Evolutionary conservation across 1,284 basidiomycete species (phyloP).

Genomic region (Leccinum laetum): DNA sequence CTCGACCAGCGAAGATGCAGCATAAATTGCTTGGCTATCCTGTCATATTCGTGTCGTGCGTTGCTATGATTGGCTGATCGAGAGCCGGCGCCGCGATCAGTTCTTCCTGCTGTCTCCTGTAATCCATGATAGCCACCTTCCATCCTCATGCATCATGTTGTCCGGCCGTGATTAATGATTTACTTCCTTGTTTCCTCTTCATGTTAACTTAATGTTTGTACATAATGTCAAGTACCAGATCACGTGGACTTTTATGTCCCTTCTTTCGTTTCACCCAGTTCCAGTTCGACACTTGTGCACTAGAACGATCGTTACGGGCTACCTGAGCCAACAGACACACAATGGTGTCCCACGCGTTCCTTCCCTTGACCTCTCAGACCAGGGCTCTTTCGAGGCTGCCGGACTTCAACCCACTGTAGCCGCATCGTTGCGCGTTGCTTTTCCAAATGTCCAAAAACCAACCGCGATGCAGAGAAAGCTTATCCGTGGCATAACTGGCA

Average conservation of each 20-base stretch:
- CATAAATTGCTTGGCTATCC: constrained; percentile 5
- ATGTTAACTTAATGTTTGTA: constrained; percentile 3
- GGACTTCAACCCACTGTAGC: constrained; percentile 52
- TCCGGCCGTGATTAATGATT: neutral
- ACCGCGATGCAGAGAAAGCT: constrained; percentile 60
- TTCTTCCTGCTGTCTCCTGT: constrained; percentile 8
- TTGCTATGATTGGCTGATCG: constrained; percentile 5
- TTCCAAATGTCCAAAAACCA: constrained; percentile 58
- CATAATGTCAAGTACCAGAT: neutral
- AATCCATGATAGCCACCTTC: constrained; percentile 17
- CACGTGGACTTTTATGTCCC: constrained; percentile 24
- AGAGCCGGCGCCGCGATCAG: constrained; percentile 1
- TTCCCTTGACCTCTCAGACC: constrained; percentile 1
- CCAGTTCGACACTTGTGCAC: constrained; percentile 15
- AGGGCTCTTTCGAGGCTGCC: constrained; percentile 44
- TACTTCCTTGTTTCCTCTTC: neutral
- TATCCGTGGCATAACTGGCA: constrained; percentile 58
- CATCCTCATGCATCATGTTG: constrained; percentile 26
- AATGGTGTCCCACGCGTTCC: neutral
- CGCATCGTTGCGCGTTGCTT: constrained; percentile 52
- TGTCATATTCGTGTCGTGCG: constrained; percentile 4
- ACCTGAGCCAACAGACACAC: constrained; percentile 20
- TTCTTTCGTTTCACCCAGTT: constrained; percentile 15
- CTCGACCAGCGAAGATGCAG: constrained; percentile 7
- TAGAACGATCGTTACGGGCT: constrained; percentile 16